A percentile compares a stretch with the other conserved stretches of the same genome.
Evolutionary conservation across 2,329 filamentous ascomycete species (phyloP).

Genomic region (Hypocrella siamensis): DNA sequence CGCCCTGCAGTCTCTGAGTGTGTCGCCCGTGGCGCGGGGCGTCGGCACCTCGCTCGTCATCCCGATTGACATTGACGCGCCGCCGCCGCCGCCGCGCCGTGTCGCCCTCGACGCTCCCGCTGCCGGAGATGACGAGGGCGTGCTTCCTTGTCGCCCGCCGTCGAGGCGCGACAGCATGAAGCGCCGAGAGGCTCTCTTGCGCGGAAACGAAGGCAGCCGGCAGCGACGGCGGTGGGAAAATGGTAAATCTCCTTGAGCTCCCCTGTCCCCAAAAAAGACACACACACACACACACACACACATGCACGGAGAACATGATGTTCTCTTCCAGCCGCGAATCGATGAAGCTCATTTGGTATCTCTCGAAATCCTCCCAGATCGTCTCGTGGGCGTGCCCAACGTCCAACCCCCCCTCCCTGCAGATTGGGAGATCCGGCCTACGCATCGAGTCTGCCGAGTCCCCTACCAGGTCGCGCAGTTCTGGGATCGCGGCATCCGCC

Average conservation of each 20-base stretch:
- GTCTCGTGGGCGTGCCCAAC: slow-evolving; percentile 72
- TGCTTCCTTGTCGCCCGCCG: slow-evolving; percentile 26
- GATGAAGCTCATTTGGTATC: neutral
- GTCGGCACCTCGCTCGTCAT: slow-evolving; percentile 54
- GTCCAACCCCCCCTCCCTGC: slow-evolving; percentile 64
- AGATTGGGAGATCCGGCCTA: slow-evolving; percentile 74
- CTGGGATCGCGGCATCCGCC: slow-evolving; percentile 50
- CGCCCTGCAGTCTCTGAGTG: slow-evolving; percentile 37
- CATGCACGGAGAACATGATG: no score
- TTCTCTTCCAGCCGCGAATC: neutral
- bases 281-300: neutral
- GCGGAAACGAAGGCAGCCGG: slow-evolving; percentile 81
- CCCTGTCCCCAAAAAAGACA: neutral
- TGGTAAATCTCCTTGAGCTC: slow-evolving; percentile 29
- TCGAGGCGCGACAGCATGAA: slow-evolving; percentile 38
- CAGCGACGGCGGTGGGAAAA: slow-evolving; percentile 91
- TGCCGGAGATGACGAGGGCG: slow-evolving; percentile 11
- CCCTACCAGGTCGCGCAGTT: slow-evolving; percentile 81
- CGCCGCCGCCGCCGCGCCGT: slow-evolving; percentile 2
- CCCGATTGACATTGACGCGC: slow-evolving; percentile 46
- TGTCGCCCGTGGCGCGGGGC: slow-evolving; percentile 40
- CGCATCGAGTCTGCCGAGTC: slow-evolving; percentile 60
- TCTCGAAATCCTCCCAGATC: slow-evolving; percentile 39
- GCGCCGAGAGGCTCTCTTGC: slow-evolving; percentile 59
- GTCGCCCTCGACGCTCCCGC: slow-evolving; percentile 8